phyloP scores from a whole-genome alignment of 2,329 filamentous ascomycete species.

The Xylariaceae sp. region DNA sequence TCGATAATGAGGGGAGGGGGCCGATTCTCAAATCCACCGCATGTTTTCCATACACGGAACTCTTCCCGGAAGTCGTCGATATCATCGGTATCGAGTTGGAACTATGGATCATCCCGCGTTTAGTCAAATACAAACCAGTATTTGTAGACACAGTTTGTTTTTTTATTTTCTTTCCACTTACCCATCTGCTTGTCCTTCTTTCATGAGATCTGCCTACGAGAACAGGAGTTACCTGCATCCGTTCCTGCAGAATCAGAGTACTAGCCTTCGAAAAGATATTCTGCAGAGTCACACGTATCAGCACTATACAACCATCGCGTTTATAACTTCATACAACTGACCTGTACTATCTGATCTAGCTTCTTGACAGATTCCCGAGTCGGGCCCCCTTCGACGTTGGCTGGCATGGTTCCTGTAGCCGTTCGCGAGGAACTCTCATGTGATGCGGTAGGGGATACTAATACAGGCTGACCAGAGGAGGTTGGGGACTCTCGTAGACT shows the following conservation, averaged over 20 bases:
- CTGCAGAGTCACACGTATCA: slow-evolving; percentile 40
- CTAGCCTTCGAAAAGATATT: slow-evolving; percentile 90
- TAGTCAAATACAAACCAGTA: slow-evolving; percentile 5
- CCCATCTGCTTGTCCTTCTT: slow-evolving; percentile 32
- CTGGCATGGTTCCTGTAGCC: slow-evolving; percentile 40
- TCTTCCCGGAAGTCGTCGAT: slow-evolving; percentile 82
- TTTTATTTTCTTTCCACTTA: slow-evolving; percentile 19
- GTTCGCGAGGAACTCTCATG: slow-evolving; percentile 38
- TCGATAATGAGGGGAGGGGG: slow-evolving; percentile 86
- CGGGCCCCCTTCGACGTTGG: slow-evolving; percentile 41
- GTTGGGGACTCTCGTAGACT: slow-evolving; percentile 61
- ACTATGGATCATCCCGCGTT: slow-evolving; percentile 49
- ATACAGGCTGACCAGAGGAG: slow-evolving; percentile 37
- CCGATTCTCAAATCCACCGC: slow-evolving; percentile 68
- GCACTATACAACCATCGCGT: neutral
- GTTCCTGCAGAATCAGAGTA: slow-evolving; percentile 74
- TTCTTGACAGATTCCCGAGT: slow-evolving; percentile 67
- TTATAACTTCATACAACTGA: slow-evolving; percentile 39
- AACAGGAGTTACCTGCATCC: slow-evolving; percentile 55
- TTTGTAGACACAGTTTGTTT: neutral
- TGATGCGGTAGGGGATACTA: slow-evolving; percentile 40
- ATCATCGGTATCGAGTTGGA: slow-evolving; percentile 91
- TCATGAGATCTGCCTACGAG: slow-evolving; percentile 29
- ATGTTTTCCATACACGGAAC: slow-evolving; percentile 73
- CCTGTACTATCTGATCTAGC: slow-evolving; percentile 90